Evolutionary conservation across 1,284 basidiomycete genomes (phyloP).

Genomic region (Earliella scabrosa): DNA sequence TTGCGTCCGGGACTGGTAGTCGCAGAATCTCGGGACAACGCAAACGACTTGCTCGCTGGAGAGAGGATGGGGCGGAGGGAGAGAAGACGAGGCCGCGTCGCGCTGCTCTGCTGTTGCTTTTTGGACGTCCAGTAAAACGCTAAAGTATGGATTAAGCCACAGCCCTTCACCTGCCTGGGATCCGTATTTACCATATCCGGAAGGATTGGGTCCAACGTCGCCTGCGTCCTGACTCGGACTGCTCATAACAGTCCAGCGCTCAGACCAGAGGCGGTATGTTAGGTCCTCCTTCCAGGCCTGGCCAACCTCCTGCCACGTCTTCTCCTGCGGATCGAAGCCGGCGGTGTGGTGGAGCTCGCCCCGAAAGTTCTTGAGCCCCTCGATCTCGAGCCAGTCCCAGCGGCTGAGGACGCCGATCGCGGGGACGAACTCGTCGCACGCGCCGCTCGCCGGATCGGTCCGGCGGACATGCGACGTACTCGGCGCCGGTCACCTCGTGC

Average conservation of each 20-base stretch:
- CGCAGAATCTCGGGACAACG: neutral
- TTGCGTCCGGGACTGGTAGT: neutral
- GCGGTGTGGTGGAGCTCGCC: slow-evolving; percentile 61
- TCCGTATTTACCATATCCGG: no score
- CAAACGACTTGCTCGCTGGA: no score
- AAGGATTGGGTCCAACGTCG: no score
- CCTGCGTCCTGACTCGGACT: no score
- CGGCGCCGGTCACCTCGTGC: slow-evolving; percentile 54
- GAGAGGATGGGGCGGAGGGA: no score
- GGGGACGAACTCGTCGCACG: slow-evolving; percentile 50
- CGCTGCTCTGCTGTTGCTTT: no score
- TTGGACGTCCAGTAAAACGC: no score
- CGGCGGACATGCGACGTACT: slow-evolving; percentile 51
- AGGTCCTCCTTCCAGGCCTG: slow-evolving; percentile 58
- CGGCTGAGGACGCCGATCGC: slow-evolving; percentile 52
- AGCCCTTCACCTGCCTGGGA: no score
- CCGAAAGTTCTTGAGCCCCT: slow-evolving; percentile 52
- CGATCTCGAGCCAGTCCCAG: slow-evolving; percentile 64
- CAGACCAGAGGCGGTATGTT: no score
- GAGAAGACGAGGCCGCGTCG: no score
- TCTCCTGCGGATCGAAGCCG: slow-evolving; percentile 52
- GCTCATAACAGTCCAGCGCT: no score
- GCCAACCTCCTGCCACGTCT: slow-evolving; percentile 50
- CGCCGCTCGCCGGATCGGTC: slow-evolving; percentile 17
- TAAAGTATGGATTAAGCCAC: no score